A percentile compares a stretch with the other conserved stretches of the same genome.
These are phyloP conservation scores for Pyrenophora seminiperda DNA, from an alignment of 2,329 filamentous ascomycete species.

Conservation along the genomic window DNA sequence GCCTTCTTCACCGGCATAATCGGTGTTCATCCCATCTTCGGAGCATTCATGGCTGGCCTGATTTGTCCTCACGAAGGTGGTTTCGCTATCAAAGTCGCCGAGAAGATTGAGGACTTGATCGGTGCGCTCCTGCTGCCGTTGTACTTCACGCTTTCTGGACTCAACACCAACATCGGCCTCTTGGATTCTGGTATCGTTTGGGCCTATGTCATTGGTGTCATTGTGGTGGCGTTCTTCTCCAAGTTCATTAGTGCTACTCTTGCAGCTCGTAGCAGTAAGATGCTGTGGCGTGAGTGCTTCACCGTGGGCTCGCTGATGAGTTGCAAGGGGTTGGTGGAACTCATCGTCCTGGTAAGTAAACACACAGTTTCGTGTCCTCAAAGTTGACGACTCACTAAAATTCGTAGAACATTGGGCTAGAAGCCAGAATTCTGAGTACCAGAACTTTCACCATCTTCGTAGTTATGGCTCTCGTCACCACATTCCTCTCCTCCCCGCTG, in stretches of 20 bases:
- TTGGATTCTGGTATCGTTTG: slow-evolving; percentile 81
- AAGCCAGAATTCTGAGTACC: slow-evolving; percentile 78
- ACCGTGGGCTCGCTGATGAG: slow-evolving; percentile 92
- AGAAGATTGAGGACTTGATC: slow-evolving; percentile 93
- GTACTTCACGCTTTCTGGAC: slow-evolving; percentile 90
- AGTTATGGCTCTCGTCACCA: slow-evolving; percentile 89
- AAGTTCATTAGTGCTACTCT: slow-evolving; percentile 84
- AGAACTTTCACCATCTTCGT: slow-evolving; percentile 93
- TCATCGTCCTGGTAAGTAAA: slow-evolving; percentile 81
- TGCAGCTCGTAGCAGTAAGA: slow-evolving; percentile 74
- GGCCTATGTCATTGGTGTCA: slow-evolving; percentile 87
- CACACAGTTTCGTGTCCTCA: no score
- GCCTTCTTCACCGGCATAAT: slow-evolving; percentile 90
- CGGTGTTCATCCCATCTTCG: slow-evolving; percentile 92
- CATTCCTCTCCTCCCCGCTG: slow-evolving; percentile 80
- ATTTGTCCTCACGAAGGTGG: slow-evolving; percentile 90
- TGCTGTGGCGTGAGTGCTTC: slow-evolving; percentile 89
- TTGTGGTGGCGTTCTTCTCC: slow-evolving; percentile 77
- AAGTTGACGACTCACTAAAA: slow-evolving; percentile 25
- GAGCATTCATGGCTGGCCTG: slow-evolving; percentile 84
- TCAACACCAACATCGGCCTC: slow-evolving; percentile 85
- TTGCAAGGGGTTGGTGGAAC: slow-evolving; percentile 91
- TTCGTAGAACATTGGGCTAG: slow-evolving; percentile 74
- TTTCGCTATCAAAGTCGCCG: slow-evolving; percentile 87
- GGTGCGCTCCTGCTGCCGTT: slow-evolving; percentile 82